A percentile compares a stretch with the other conserved stretches of the same genome.
These are phyloP conservation scores for Pythium volutum DNA, from an alignment of 352 stramenopile genomes.

Conservation along the genomic window DNA sequence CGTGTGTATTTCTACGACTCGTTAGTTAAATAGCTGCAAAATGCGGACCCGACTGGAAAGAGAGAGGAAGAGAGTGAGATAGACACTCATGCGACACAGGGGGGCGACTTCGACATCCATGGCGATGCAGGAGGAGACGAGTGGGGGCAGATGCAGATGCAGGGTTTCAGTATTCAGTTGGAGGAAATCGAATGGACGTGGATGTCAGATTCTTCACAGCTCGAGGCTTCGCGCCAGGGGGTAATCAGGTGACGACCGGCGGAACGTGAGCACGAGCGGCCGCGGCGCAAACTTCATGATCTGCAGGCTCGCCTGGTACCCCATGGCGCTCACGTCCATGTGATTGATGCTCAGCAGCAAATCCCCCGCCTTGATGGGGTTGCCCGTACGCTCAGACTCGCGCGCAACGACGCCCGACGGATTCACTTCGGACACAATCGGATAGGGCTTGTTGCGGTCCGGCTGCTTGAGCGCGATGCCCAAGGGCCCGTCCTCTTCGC, in stretches of 20 bases:
- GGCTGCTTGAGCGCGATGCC: slow-evolving; percentile 51
- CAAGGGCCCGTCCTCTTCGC: slow-evolving; percentile 58
- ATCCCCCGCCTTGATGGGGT: slow-evolving; percentile 41
- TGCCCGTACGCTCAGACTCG: slow-evolving; percentile 21
- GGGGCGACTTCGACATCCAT: background rate
- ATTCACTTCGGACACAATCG: slow-evolving; percentile 41
- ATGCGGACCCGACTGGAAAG: background rate
- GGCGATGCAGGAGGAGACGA: background rate
- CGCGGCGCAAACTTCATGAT: slow-evolving; percentile 63
- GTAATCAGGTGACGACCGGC: slow-evolving; percentile 30
- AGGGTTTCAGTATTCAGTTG: background rate
- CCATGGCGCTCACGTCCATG: slow-evolving; percentile 54
- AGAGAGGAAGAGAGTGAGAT: background rate
- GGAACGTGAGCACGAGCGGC: slow-evolving; percentile 71
- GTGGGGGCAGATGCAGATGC: background rate
- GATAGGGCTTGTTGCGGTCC: slow-evolving; percentile 48
- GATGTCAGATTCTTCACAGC: slow-evolving; percentile 29
- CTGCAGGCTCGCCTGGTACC: slow-evolving; percentile 51
- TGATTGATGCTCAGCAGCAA: slow-evolving; percentile 72
- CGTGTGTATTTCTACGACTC: background rate
- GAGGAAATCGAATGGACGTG: background rate
- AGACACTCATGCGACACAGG: no score
- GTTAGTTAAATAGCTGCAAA: slow-evolving; percentile 13
- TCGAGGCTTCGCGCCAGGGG: slow-evolving; percentile 38
- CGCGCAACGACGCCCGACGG: slow-evolving; percentile 28